phyloP scores from a whole-genome alignment of 2,329 filamentous ascomycete genomes.

The Xylariaceae sp. region DNA sequence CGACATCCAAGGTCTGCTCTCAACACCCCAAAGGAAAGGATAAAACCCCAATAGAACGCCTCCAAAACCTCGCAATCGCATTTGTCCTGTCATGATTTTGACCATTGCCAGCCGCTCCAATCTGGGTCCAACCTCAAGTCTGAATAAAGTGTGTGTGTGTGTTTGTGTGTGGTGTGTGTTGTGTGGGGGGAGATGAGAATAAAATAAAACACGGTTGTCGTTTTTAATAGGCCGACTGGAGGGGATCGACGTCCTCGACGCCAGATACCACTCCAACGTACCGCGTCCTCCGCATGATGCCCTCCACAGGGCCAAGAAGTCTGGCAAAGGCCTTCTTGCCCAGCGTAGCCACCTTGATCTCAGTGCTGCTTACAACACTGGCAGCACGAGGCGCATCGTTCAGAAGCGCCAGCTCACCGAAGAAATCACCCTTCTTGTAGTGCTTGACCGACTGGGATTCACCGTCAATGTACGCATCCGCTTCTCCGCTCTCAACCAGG shows the following conservation, averaged over 20 bases:
- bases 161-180: background rate
- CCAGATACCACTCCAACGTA: conserved; percentile 56
- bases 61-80: conserved; percentile 16
- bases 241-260: conserved; percentile 63
- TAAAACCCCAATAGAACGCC: conserved; percentile 22
- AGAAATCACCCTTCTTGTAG: conserved; percentile 92
- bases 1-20: conserved; percentile 14
- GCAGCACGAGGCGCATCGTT: conserved; percentile 92
- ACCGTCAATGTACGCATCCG: conserved; percentile 79
- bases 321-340: conserved; percentile 94
- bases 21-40: conserved; percentile 5
- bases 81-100: conserved; percentile 10
- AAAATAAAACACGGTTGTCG: background rate
- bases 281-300: conserved; percentile 80
- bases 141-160: conserved; percentile 6
- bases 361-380: conserved; percentile 74
- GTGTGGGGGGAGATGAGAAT: conserved; percentile 12
- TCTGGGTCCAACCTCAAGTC: conserved; percentile 15
- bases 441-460: conserved; percentile 64
- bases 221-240: conserved; percentile 39
- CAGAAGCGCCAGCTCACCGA: conserved; percentile 88
- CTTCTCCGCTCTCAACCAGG: conserved; percentile 80
- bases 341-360: conserved; percentile 88
- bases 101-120: conserved; percentile 11
- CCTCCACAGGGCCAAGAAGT: conserved; percentile 84